Percentiles rank a stretch among this genome's conserved stretches.
These are phyloP conservation scores for Leucaena leucocephala DNA, from an alignment of 306 rosid genomes.

Conservation along the genomic window DNA sequence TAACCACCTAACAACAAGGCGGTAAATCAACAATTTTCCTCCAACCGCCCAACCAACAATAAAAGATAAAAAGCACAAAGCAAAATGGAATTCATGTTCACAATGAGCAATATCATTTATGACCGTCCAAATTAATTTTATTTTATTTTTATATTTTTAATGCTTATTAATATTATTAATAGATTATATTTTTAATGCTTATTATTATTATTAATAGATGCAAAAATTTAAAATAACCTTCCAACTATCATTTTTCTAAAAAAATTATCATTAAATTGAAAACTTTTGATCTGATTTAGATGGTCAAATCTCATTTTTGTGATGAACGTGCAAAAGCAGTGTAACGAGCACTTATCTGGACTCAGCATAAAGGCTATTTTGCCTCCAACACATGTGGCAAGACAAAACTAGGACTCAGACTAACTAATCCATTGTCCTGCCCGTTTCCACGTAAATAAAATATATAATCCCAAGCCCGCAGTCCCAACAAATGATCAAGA, in stretches of 20 bases:
- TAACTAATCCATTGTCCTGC: neutral
- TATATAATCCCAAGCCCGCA: neutral
- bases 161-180: neutral
- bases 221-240: no score
- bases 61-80: neutral
- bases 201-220: neutral
- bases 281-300: no score
- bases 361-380: neutral
- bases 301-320: no score
- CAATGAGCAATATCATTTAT: neutral
- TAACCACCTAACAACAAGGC: conserved; percentile 61
- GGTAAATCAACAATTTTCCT: neutral
- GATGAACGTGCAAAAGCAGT: no score
- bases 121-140: neutral
- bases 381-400: conserved; percentile 10
- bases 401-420: neutral
- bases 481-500: conserved; percentile 23
- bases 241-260: neutral
- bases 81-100: neutral
- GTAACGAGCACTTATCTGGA: no score
- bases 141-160: neutral
- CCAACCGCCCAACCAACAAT: neutral
- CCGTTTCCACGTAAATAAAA: neutral
- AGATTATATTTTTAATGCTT: neutral
- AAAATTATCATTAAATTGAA: no score